A percentile compares a stretch with the other conserved stretches of the same genome.
Conservation (phyloP, 371 early-diverging fungal genomes). For the Apophysomyces ossiformis region DNA sequence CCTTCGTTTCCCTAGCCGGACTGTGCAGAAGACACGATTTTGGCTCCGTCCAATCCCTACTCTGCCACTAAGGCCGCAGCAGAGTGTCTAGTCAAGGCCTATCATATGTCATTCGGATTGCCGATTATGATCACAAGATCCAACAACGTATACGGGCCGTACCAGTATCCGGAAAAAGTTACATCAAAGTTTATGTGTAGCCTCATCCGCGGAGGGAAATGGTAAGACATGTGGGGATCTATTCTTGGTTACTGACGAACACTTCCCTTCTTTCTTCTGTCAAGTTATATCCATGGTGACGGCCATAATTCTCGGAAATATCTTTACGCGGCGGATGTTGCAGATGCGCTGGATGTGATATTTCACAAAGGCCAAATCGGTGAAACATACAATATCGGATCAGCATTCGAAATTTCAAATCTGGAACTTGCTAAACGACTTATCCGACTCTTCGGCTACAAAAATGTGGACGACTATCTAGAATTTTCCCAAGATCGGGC, state of each 20-base stretch:
- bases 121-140: slow-evolving; percentile 85
- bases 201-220: slow-evolving; percentile 63
- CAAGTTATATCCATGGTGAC: slow-evolving; percentile 80
- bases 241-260: neutral
- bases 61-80: slow-evolving; percentile 92
- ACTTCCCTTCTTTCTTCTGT: neutral
- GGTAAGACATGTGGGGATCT: slow-evolving; percentile 35
- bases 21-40: slow-evolving; percentile 36
- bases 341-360: slow-evolving; percentile 75
- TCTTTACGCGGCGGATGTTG: slow-evolving; percentile 79
- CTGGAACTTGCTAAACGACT: slow-evolving; percentile 69
- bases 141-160: slow-evolving; percentile 88
- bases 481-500: slow-evolving; percentile 81
- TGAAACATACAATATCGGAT: slow-evolving; percentile 84
- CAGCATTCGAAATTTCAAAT: slow-evolving; percentile 78
- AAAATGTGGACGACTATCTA: slow-evolving; percentile 47
- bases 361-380: slow-evolving; percentile 71
- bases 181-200: slow-evolving; percentile 87
- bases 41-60: slow-evolving; percentile 87
- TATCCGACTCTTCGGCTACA: slow-evolving; percentile 58
- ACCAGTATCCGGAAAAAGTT: slow-evolving; percentile 89
- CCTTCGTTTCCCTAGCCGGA: slow-evolving; percentile 54
- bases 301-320: slow-evolving; percentile 82
- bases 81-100: slow-evolving; percentile 82
- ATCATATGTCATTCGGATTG: slow-evolving; percentile 80